These are phyloP conservation scores for Thermothielavioides terrestris DNA, from an alignment of 495 filamentous ascomycete genomes.

Conservation along the genomic window DNA sequence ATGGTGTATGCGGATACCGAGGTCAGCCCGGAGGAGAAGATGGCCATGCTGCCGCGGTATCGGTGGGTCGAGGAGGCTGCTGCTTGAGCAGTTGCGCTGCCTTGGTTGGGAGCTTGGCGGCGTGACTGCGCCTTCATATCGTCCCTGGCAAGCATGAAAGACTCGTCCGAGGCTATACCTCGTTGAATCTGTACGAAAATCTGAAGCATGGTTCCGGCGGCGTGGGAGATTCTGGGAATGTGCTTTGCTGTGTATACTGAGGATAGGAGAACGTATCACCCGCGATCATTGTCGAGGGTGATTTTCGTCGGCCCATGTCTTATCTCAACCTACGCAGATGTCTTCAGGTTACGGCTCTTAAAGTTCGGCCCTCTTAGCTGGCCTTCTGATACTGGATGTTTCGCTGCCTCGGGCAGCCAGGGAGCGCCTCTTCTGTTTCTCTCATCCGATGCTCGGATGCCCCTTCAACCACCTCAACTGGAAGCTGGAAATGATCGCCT, in stretches of 20 bases:
- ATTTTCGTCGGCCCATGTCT: too few relatives aligned
- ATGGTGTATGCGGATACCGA: constrained; percentile 74
- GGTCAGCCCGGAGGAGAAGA: constrained; percentile 78
- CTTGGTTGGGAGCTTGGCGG: too few relatives aligned
- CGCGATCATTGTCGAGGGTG: too few relatives aligned
- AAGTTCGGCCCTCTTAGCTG: too few relatives aligned
- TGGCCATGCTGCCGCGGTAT: constrained; percentile 70
- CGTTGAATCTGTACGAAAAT: constrained; percentile 1
- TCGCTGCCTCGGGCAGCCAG: too few relatives aligned
- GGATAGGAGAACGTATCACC: constrained; percentile 9
- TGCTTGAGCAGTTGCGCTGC: constrained; percentile 1
- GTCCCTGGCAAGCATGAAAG: too few relatives aligned
- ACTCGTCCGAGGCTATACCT: not conserved
- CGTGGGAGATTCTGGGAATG: constrained; percentile 7
- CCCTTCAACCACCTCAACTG: too few relatives aligned
- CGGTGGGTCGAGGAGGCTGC: constrained; percentile 43
- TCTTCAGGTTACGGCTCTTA: not conserved
- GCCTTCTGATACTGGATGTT: too few relatives aligned
- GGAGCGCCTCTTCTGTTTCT: too few relatives aligned
- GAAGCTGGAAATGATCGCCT: too few relatives aligned
- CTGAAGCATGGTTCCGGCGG: not conserved
- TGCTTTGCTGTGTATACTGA: constrained; percentile 9
- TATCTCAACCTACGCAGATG: too few relatives aligned
- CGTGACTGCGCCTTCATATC: not conserved
- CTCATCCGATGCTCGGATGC: too few relatives aligned